Conservation (phyloP, 148 eudicot species). For the Oxyria digyna region DNA sequence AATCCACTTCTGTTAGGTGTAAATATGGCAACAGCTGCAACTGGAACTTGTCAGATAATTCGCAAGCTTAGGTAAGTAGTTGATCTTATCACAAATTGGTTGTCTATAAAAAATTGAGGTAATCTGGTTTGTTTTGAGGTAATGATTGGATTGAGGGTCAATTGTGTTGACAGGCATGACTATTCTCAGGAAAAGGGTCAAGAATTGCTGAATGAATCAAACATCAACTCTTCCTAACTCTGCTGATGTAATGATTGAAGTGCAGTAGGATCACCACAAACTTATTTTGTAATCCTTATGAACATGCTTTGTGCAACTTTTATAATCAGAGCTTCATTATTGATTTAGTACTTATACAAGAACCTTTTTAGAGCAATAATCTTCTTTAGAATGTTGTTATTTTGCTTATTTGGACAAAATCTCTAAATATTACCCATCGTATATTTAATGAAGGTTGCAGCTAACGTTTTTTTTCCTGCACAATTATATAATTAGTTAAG, state of each 20-base stretch:
- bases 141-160: not conserved
- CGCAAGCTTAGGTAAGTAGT: not conserved
- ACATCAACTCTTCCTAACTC: not conserved
- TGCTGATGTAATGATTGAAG: not conserved
- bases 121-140: not conserved
- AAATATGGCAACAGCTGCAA: constrained; percentile 2
- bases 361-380: too few relatives aligned
- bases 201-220: not conserved
- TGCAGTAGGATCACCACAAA: not conserved
- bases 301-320: not conserved
- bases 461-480: too few relatives aligned
- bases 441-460: too few relatives aligned
- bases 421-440: too few relatives aligned
- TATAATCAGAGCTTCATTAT: not conserved
- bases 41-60: not conserved
- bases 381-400: too few relatives aligned
- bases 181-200: not conserved
- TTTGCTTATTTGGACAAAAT: too few relatives aligned
- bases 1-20: not conserved
- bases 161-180: constrained; percentile 2
- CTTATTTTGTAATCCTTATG: not conserved
- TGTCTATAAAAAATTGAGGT: not conserved
- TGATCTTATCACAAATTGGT: not conserved
- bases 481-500: too few relatives aligned
- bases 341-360: too few relatives aligned